phyloP scores from a whole-genome alignment of 2,329 filamentous ascomycete species.

The Scleromitrula shiraiana region DNA sequence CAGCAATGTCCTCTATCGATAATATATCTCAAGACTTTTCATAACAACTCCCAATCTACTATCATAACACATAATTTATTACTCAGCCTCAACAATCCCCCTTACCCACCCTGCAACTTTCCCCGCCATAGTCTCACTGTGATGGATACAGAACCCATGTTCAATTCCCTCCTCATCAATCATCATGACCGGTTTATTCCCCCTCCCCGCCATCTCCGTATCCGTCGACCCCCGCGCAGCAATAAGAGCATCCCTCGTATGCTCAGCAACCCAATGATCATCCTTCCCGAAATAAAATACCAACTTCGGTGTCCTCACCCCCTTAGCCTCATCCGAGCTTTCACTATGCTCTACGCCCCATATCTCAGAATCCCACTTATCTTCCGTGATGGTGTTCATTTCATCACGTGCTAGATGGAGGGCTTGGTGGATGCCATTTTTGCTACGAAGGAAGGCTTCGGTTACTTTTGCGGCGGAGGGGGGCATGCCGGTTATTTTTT shows the following conservation, averaged over 20 bases:
- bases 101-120: conserved; percentile 36
- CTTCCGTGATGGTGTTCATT: conserved; percentile 49
- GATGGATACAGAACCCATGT: conserved; percentile 52
- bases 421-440: conserved; percentile 51
- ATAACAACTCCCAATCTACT: too few relatives aligned
- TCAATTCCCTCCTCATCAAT: conserved; percentile 49
- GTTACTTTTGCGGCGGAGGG: conserved; percentile 42
- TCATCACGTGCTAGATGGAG: conserved; percentile 51
- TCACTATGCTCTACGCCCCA: conserved; percentile 41
- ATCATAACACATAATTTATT: too few relatives aligned
- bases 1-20: too few relatives aligned
- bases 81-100: conserved; percentile 15
- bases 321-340: conserved; percentile 4
- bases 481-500: conserved; percentile 40
- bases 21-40: too few relatives aligned
- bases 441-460: conserved; percentile 45
- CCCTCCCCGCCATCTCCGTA: conserved; percentile 27
- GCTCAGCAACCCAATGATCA: conserved; percentile 55
- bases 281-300: conserved; percentile 51
- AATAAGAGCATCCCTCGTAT: conserved; percentile 49
- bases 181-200: conserved; percentile 4
- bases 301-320: conserved; percentile 38
- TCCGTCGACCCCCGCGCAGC: conserved; percentile 31
- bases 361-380: conserved; percentile 50
- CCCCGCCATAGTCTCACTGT: conserved; percentile 42